Conservation (phyloP, 768 basidiomycete genomes). For the Leccinum pellstonianum region DNA sequence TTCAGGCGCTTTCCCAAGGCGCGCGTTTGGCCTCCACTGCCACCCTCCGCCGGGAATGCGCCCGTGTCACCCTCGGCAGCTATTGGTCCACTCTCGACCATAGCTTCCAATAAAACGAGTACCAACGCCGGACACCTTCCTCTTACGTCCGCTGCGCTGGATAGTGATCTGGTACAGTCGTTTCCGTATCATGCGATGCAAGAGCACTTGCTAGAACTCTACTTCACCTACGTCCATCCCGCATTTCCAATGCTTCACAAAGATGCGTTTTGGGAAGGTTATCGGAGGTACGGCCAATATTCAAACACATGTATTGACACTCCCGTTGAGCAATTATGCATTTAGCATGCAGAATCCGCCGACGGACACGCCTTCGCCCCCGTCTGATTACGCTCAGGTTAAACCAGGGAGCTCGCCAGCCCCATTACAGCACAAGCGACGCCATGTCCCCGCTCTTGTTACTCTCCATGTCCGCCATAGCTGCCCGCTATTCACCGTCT, state of each 20-base stretch:
- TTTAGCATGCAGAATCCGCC: constrained; percentile 27
- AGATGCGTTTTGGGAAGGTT: constrained; percentile 60
- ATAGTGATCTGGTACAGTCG: constrained; percentile 39
- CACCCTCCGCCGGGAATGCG: constrained; percentile 27
- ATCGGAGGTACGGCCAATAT: constrained; percentile 36
- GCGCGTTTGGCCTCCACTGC: constrained; percentile 80
- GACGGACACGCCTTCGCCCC: constrained; percentile 34
- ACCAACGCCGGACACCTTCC: constrained; percentile 11
- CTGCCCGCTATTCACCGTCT: constrained; percentile 62
- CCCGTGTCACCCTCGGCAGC: constrained; percentile 15
- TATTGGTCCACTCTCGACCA: constrained; percentile 2
- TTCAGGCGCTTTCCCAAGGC: constrained; percentile 41
- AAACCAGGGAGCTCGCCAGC: constrained; percentile 28
- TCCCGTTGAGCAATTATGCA: not conserved
- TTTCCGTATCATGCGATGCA: constrained; percentile 61
- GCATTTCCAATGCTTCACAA: constrained; percentile 78
- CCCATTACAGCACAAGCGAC: constrained; percentile 41
- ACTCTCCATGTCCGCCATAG: constrained; percentile 80
- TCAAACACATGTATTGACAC: not conserved
- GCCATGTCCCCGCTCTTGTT: constrained; percentile 65
- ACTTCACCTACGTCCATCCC: constrained; percentile 82
- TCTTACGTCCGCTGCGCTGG: constrained; percentile 26
- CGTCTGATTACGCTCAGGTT: constrained; percentile 18
- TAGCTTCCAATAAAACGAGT: constrained; percentile 8
- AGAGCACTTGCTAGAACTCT: constrained; percentile 68